Percentiles rank a stretch among this genome's conserved stretches.
These are phyloP conservation scores for Fraxinus angustifolia DNA, from an alignment of 305 asterid species.

Conservation along the genomic window DNA sequence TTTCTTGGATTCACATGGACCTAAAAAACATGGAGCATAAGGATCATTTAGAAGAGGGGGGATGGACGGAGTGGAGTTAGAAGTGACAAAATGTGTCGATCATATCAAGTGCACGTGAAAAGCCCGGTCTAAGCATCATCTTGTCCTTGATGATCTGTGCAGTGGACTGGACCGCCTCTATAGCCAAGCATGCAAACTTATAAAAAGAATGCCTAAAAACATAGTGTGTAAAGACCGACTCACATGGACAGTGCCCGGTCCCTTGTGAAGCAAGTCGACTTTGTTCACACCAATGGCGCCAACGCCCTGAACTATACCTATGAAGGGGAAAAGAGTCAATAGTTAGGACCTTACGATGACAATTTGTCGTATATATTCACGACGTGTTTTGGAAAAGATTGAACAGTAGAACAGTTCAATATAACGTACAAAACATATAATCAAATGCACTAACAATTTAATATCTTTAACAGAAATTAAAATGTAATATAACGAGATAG, in stretches of 20 bases:
- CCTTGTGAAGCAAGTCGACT: slow-evolving; percentile 14
- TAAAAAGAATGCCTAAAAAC: not conserved
- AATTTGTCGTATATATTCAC: not conserved
- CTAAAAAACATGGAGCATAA: not conserved
- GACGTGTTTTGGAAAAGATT: not conserved
- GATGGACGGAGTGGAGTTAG: not conserved
- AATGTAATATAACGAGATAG: not conserved
- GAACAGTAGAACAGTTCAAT: not conserved
- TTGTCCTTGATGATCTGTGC: not conserved
- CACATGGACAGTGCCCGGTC: not conserved
- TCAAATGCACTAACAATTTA: not conserved
- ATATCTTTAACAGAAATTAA: not conserved
- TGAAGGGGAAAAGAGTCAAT: not conserved
- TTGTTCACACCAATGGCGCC: not conserved
- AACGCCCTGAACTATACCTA: slow-evolving; percentile 15
- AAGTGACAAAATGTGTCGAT: not conserved
- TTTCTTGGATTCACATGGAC: slow-evolving; percentile 39
- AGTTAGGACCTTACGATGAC: not conserved
- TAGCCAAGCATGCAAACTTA: not conserved
- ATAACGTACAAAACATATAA: not conserved
- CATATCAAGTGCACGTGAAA: not conserved
- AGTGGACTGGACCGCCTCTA: not conserved
- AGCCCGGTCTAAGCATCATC: not conserved
- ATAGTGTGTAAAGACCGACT: not conserved
- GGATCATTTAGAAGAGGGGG: not conserved